Conservation (phyloP, 2,329 filamentous ascomycete genomes). For the Colletotrichum melonis region DNA sequence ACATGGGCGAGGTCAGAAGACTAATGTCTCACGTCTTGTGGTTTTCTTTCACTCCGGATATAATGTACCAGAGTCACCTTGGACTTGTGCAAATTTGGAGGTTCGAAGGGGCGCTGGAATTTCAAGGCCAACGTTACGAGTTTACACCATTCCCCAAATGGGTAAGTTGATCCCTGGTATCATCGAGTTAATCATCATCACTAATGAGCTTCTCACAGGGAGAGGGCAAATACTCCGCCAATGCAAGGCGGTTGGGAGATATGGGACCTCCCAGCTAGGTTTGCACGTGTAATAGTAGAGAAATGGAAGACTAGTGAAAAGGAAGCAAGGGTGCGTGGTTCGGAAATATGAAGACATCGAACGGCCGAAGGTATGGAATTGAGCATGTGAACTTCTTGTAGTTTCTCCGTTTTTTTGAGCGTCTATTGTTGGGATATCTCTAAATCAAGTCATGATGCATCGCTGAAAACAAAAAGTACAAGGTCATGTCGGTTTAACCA, state of each 20-base stretch:
- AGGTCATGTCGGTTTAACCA: slow-evolving; percentile 16
- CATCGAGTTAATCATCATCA: background rate
- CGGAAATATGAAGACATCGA: too few relatives aligned
- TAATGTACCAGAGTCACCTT: background rate
- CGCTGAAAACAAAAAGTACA: background rate
- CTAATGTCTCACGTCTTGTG: background rate
- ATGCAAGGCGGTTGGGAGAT: background rate
- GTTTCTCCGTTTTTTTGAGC: background rate
- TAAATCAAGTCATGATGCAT: background rate
- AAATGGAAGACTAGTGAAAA: background rate
- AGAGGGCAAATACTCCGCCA: background rate
- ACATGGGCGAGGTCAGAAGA: background rate
- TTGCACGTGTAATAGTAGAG: background rate
- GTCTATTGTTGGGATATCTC: slow-evolving; percentile 26
- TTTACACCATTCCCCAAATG: background rate
- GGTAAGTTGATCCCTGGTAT: background rate
- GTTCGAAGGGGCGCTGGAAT: background rate
- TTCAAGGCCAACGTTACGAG: background rate
- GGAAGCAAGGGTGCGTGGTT: too few relatives aligned
- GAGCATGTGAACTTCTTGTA: background rate
- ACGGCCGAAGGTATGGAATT: too few relatives aligned
- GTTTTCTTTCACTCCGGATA: background rate
- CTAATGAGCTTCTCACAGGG: background rate
- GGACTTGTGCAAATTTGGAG: background rate
- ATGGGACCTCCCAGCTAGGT: too few relatives aligned